A percentile compares a stretch with the other conserved stretches of the same genome.
Evolutionary conservation across 2,329 filamentous ascomycete genomes (phyloP).

Genomic region (Botrytis aclada): DNA sequence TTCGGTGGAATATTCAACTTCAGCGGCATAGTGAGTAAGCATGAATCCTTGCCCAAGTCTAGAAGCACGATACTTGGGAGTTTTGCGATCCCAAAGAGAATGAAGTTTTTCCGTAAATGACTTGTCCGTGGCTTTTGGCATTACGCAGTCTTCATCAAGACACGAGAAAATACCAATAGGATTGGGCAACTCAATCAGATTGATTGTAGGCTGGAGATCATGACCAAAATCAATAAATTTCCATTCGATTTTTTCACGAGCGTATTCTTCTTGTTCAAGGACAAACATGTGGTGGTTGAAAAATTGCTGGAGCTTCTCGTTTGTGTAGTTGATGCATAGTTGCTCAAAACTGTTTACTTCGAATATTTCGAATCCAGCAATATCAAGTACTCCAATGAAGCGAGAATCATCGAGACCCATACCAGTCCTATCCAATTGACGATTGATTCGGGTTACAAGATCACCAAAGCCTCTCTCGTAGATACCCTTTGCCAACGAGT

Average conservation of each 20-base stretch:
- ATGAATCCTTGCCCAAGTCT: constrained; percentile 89
- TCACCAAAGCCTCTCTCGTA: constrained; percentile 96
- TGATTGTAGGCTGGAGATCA: constrained; percentile 94
- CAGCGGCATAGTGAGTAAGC: constrained; percentile 94
- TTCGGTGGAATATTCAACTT: constrained; percentile 94
- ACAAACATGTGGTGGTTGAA: constrained; percentile 99
- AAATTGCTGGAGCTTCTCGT: constrained; percentile 98
- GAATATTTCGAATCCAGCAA: constrained; percentile 98
- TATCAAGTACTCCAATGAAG: constrained; percentile 98
- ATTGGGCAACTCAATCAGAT: constrained; percentile 92
- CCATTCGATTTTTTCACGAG: constrained; percentile 97
- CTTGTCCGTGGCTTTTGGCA: constrained; percentile 97
- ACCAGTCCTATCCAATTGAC: constrained; percentile 81
- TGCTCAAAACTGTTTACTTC: constrained; percentile 98
- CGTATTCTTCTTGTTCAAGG: constrained; percentile 96
- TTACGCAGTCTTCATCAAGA: constrained; percentile 94
- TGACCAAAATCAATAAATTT: constrained; percentile 99
- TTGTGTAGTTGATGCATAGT: constrained; percentile 99
- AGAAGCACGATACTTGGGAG: constrained; percentile 85
- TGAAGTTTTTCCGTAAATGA: constrained; percentile 98
- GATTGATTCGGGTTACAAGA: constrained; percentile 87
- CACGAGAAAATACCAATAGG: constrained; percentile 99
- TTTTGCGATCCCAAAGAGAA: constrained; percentile 93
- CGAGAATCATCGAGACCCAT: constrained; percentile 82
- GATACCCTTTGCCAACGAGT: constrained; percentile 93